Conservation (phyloP, 1,284 basidiomycete genomes). For the Malassezia psittaci region DNA sequence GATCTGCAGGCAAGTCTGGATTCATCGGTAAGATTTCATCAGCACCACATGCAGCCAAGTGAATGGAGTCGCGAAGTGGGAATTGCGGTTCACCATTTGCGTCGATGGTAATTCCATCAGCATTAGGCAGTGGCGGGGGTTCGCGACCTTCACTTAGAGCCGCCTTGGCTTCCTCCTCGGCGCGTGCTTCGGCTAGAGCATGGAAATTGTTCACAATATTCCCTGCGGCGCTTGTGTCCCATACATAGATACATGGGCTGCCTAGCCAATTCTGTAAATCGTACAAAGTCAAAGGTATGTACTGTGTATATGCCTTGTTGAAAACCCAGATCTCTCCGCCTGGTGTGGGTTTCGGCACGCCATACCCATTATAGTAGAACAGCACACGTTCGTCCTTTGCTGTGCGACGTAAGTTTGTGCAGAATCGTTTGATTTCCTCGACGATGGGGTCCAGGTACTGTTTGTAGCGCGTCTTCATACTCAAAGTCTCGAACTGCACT, state of each 20-base stretch:
- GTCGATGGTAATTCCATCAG: slow-evolving; percentile 20
- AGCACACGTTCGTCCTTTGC: slow-evolving; percentile 88
- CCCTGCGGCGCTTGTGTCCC: slow-evolving; percentile 95
- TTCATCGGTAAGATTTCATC: slow-evolving; percentile 87
- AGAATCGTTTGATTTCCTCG: slow-evolving; percentile 85
- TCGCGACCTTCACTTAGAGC: slow-evolving; percentile 23
- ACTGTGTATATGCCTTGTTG: slow-evolving; percentile 94
- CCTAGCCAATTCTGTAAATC: slow-evolving; percentile 75
- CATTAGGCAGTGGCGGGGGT: slow-evolving; percentile 18
- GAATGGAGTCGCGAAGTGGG: slow-evolving; percentile 79
- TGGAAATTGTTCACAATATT: slow-evolving; percentile 86
- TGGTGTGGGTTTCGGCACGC: slow-evolving; percentile 89
- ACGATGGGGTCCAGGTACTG: slow-evolving; percentile 82
- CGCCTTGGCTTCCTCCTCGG: slow-evolving; percentile 58
- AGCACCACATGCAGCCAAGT: slow-evolving; percentile 85
- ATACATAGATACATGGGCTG: slow-evolving; percentile 91
- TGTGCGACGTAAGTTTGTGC: slow-evolving; percentile 69
- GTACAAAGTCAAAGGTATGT: slow-evolving; percentile 88
- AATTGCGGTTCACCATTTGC: slow-evolving; percentile 49
- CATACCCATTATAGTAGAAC: slow-evolving; percentile 98
- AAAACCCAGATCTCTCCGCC: slow-evolving; percentile 99
- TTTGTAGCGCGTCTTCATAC: slow-evolving; percentile 56
- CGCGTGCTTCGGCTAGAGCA: slow-evolving; percentile 71
- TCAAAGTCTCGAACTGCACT: slow-evolving; percentile 87
- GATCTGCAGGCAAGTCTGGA: slow-evolving; percentile 88